Evolutionary conservation across 441 rosid genomes (phyloP), one percentile per base, ranked within the genome.

Genomic region (Adansonia rubrostipa): DNA sequence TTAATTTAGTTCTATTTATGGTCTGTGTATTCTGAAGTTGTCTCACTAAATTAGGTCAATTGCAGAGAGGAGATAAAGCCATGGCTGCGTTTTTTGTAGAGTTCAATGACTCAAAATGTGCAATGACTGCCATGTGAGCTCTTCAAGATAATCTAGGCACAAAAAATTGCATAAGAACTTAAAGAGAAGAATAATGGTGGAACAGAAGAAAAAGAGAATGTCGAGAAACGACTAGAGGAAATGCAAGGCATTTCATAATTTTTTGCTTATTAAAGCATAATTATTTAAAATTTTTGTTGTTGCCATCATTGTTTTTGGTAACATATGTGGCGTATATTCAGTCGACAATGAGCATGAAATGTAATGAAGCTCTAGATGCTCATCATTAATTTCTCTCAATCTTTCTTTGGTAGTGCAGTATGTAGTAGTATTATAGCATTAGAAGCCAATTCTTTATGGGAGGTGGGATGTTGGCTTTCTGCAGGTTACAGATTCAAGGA

Each of bases 401-500:
- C 42, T 60, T 14, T 13, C 13, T 50, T 50, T 11, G 17, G n/a
- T 51, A 51, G 57, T 50, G 15, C 54, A 50, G 3, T 7, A 45
- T 45, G 15, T 1, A 56, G 5, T 17, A 56, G 60, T n/a, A 56
- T 61, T 15, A 10, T 57, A 24, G 44, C 36, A 75, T 45, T 65
- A 64, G 76, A 50, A 9, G 11, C 47, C 48, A 73, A 71, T 20
- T 75, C 6, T 64, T 67, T 61, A 61, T 20, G 60, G 47, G 56
- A 47, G 58, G 19, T 33, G 53, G 22, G 70, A 75, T 72, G 62
- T 71, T 76, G 50, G 10, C 7, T 13, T 78, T 81, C 17, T 80
- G 80, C 82, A 86, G 92, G 89, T 40, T 89, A 89, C 83, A 85
- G 76, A 80, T 87, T 89, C 71, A 91, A 89, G 56, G 86, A 87